Percentiles rank a stretch among this genome's conserved stretches.
Conservation (phyloP, 495 filamentous ascomycete species). For the Chaetomium tenue region DNA sequence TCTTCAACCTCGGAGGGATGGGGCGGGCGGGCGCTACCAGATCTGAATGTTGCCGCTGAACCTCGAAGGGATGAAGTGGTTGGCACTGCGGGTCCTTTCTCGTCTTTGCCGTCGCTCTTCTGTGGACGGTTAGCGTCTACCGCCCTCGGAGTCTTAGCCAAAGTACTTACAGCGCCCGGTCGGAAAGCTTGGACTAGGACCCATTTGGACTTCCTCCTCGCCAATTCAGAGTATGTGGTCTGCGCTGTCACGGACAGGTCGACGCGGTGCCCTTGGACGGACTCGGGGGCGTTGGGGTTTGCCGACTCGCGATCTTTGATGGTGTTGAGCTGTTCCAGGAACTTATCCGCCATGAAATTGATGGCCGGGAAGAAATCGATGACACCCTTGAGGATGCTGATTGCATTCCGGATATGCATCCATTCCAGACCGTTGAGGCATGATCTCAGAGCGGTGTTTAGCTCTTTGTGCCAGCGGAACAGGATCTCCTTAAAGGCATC, state of each 20-base stretch:
- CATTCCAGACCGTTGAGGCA: constrained; percentile 83
- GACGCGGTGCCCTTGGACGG: constrained; percentile 65
- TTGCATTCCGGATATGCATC: constrained; percentile 97
- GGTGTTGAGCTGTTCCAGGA: constrained; percentile 66
- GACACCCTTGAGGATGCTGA: constrained; percentile 81
- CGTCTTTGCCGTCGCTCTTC: constrained; percentile 43
- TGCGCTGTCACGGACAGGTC: constrained; percentile 90
- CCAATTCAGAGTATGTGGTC: constrained; percentile 77
- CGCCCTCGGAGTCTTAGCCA: constrained; percentile 32
- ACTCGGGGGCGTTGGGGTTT: constrained; percentile 57
- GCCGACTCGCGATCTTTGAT: constrained; percentile 69
- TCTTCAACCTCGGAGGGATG: constrained; percentile 65
- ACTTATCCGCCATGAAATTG: constrained; percentile 77
- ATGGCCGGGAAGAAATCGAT: constrained; percentile 79
- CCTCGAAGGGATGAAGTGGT: constrained; percentile 36
- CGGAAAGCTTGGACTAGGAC: constrained; percentile 79
- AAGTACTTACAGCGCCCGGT: constrained; percentile 47
- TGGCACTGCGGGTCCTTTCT: constrained; percentile 32
- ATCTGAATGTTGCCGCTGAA: constrained; percentile 50
- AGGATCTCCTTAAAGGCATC: constrained; percentile 82
- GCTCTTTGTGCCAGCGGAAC: constrained; percentile 82
- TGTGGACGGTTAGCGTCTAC: constrained; percentile 31
- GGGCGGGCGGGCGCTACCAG: constrained; percentile 35
- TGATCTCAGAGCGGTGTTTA: constrained; percentile 70
- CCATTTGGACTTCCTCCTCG: constrained; percentile 75